Evolutionary conservation across 495 filamentous ascomycete genomes (phyloP).

Genomic region (Clohesyomyces aquaticus): DNA sequence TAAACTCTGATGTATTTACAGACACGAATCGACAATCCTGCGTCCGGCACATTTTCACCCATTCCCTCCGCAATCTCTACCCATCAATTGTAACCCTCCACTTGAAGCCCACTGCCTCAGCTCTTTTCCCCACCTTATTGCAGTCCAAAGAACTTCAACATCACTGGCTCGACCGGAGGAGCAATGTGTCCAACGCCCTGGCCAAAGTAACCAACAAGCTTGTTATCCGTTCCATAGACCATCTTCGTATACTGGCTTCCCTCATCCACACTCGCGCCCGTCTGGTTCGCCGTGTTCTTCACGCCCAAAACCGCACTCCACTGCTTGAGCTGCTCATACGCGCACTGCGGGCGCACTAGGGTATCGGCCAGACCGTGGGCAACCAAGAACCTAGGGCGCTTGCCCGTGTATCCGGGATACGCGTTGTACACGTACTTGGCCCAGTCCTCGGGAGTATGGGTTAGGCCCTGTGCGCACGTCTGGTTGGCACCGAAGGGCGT

Average conservation of each 20-base stretch:
- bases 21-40: no score
- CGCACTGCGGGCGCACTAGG: constrained; percentile 40
- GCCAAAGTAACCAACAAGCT: constrained; percentile 22
- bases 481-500: constrained; percentile 41
- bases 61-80: no score
- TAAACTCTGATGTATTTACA: no score
- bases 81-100: no score
- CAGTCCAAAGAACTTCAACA: constrained; percentile 31
- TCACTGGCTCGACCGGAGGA: neutral
- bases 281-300: constrained; percentile 41
- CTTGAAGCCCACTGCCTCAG: no score
- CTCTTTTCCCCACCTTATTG: no score
- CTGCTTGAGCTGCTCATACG: constrained; percentile 55
- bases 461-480: constrained; percentile 54
- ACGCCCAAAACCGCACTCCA: constrained; percentile 56
- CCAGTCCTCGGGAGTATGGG: constrained; percentile 53
- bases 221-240: constrained; percentile 53
- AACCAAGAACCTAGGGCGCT: constrained; percentile 52
- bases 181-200: constrained; percentile 34
- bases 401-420: constrained; percentile 53
- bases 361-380: constrained; percentile 57
- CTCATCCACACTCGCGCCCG: constrained; percentile 39
- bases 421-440: constrained; percentile 52
- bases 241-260: constrained; percentile 55
- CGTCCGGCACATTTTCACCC: no score